Evolutionary conservation across 2,329 filamentous ascomycete species (phyloP).

Genomic region (Neonectria magnoliae): DNA sequence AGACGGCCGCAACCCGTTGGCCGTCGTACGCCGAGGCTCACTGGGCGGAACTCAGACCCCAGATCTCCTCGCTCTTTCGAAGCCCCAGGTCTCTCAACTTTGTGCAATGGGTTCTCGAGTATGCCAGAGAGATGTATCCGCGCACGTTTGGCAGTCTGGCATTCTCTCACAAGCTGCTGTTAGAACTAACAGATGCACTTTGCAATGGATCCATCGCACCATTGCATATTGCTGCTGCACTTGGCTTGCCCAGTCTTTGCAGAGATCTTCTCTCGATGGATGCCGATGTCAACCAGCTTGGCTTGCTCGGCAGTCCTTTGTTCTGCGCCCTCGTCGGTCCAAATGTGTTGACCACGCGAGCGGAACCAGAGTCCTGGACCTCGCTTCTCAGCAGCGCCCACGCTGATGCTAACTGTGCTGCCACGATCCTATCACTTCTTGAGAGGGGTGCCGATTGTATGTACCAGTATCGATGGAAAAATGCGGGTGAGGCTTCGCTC

Average conservation of each 20-base stretch:
- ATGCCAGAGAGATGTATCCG: constrained; percentile 45
- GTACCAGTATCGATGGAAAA: constrained; percentile 31
- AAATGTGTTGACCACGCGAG: constrained; percentile 34
- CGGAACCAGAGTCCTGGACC: constrained; percentile 36
- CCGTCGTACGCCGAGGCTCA: constrained; percentile 38
- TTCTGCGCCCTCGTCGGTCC: constrained; percentile 49
- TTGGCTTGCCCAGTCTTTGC: constrained; percentile 46
- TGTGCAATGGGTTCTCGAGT: constrained; percentile 51
- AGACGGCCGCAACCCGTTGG: constrained; percentile 43
- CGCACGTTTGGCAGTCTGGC: constrained; percentile 34
- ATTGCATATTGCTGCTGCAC: constrained; percentile 48
- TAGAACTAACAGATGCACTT: constrained; percentile 45
- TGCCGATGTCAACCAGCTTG: constrained; percentile 32
- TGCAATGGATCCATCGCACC: constrained; percentile 43
- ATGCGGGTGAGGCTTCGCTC: constrained; percentile 32
- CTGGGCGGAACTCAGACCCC: constrained; percentile 42
- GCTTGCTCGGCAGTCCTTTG: constrained; percentile 45
- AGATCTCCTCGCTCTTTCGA: constrained; percentile 45
- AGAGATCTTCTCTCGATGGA: constrained; percentile 37
- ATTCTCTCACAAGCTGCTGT: constrained; percentile 33
- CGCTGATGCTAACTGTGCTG: constrained; percentile 23
- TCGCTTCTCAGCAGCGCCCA: constrained; percentile 28
- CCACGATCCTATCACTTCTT: constrained; percentile 39
- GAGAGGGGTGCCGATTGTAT: constrained; percentile 33
- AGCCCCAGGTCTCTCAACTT: constrained; percentile 43